Conservation (phyloP, 805 yeast species). For the Nakazawaea wyomingensis region DNA sequence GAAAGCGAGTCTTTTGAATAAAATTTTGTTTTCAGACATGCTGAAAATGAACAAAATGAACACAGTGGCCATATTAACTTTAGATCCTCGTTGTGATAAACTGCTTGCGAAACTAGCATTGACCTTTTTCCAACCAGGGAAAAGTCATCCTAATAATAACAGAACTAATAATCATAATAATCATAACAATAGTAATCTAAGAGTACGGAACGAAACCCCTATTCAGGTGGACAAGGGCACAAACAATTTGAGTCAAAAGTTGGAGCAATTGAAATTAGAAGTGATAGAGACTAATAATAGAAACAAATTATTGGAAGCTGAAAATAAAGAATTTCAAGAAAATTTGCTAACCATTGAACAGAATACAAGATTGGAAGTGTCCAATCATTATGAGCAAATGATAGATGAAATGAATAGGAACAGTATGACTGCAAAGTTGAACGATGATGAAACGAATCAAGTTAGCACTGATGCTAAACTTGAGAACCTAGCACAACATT, state of each 20-base stretch:
- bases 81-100: conserved; percentile 35
- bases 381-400: conserved; percentile 22
- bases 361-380: conserved; percentile 21
- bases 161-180: not conserved
- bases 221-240: conserved; percentile 13
- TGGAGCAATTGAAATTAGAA: conserved; percentile 5
- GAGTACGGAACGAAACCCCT: conserved; percentile 19
- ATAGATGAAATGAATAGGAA: conserved; percentile 7
- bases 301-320: conserved; percentile 14
- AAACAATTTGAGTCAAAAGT: not conserved
- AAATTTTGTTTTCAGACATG: conserved; percentile 42
- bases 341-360: conserved; percentile 16
- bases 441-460: conserved; percentile 14
- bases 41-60: conserved; percentile 22
- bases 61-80: conserved; percentile 30
- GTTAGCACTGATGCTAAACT: conserved; percentile 25
- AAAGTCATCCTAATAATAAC: too few species aligned
- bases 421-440: conserved; percentile 2
- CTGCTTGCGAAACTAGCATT: conserved; percentile 26
- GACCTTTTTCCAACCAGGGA: not conserved
- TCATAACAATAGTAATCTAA: not conserved
- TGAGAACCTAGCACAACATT: conserved; percentile 26
- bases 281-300: not conserved
- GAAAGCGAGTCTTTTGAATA: conserved; percentile 43
- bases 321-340: conserved; percentile 9